Evolutionary conservation across 495 filamentous ascomycete genomes (phyloP).

Genomic region (Pyronema domesticum): DNA sequence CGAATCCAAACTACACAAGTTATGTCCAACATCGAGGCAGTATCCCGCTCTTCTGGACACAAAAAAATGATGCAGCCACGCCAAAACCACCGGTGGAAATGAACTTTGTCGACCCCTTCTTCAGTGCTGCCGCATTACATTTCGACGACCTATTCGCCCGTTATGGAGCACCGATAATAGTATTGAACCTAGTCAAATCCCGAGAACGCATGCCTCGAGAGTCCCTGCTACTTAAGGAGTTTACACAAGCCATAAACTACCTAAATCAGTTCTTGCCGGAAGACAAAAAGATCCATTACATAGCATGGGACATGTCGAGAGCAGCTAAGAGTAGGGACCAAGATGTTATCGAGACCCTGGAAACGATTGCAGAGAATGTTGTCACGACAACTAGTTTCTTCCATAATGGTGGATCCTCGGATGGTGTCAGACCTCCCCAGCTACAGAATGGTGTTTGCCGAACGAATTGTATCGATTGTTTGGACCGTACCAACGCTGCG

Average conservation of each 20-base stretch:
- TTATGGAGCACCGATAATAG: conserved; percentile 81
- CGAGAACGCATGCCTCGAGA: conserved; percentile 82
- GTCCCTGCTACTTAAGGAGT: conserved; percentile 77
- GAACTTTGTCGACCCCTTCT: conserved; percentile 89
- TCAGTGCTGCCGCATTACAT: conserved; percentile 84
- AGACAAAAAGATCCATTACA: conserved; percentile 72
- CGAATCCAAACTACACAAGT: conserved; percentile 82
- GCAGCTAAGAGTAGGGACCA: conserved; percentile 87
- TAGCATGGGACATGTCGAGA: conserved; percentile 95
- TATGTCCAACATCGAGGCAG: conserved; percentile 95
- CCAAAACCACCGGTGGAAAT: conserved; percentile 92
- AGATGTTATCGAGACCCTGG: conserved; percentile 83
- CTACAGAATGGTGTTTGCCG: conserved; percentile 84
- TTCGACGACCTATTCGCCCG: conserved; percentile 91
- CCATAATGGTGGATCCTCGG: conserved; percentile 49
- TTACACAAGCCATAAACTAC: conserved; percentile 71
- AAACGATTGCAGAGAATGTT: conserved; percentile 72
- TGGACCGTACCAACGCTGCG: conserved; percentile 90
- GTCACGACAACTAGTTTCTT: conserved; percentile 80
- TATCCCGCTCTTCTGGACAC: conserved; percentile 93
- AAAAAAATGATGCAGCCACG: conserved; percentile 86
- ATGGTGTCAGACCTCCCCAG: conserved; percentile 30
- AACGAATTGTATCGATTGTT: conserved; percentile 94
- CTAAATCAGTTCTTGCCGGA: conserved; percentile 84
- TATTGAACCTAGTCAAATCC: conserved; percentile 82